Evolutionary conservation across 495 filamentous ascomycete genomes (phyloP), one percentile per base, ranked within the genome.

Genomic region (Xanthoparmelia taractica): DNA sequence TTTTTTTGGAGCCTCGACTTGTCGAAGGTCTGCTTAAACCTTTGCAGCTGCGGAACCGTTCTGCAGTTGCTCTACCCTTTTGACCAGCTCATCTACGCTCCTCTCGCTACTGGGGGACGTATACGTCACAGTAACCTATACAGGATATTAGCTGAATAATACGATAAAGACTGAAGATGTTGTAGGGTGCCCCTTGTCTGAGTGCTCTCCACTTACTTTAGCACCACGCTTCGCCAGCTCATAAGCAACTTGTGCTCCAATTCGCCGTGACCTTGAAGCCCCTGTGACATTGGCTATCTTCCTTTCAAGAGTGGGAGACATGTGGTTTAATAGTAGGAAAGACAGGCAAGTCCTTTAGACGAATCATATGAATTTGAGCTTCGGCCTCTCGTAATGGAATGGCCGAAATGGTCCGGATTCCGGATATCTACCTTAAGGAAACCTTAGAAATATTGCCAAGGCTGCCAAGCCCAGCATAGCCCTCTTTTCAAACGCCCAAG

Each of bases 221-320:
- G 73, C 72, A 25, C 73, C 73, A 23, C 68, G 65, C 45, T 59
- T 62, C 10, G 71, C 73, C 5, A 76, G 59, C 34, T 74, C 70
- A 1, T 64, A 41, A 13, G 73, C 73, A 54, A 76, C 65, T 20
- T 60, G 65, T 7, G 68, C 71, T 23, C 73, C 73, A 31, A 76
- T 72, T 17, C 73, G 73, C 12, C 72, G 71, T 23, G n/a, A 17
- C 17, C 43, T 38, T 8, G 71, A 73, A 34, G 55, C 71, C 15
- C 72, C 72, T 11, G 79, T 84, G 62, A 84, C 68, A 17, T 82
- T 77, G 66, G 79, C 80, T 34, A 75, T 67, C 68, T 82, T 82
- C 57, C 77, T 78, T 15, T 68, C 34, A 20, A 82, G 76, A 36
- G 23, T 63, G 13, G 12, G 58, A 34, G 41, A 18, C 58, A 65